Conservation (phyloP, 495 filamentous ascomycete genomes). For the Staphylotrichum longicolle region DNA sequence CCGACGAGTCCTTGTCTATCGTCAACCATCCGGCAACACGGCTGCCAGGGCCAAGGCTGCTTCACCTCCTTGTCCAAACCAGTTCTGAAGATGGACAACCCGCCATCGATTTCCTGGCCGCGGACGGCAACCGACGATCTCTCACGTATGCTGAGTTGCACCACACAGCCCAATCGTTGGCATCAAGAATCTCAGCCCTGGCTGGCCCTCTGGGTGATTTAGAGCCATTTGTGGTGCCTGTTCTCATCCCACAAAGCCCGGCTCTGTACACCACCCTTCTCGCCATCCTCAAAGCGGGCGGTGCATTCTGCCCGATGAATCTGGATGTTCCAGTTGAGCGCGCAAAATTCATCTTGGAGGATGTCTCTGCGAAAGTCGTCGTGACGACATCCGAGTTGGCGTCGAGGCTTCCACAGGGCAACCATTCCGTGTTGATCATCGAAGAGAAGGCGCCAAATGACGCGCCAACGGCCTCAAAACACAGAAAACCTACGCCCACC, state of each 20-base stretch:
- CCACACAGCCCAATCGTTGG: slow-evolving; percentile 51
- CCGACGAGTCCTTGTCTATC: slow-evolving; percentile 48
- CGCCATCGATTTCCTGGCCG: slow-evolving; percentile 56
- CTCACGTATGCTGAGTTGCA: slow-evolving; percentile 63
- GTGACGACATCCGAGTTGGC: slow-evolving; percentile 47
- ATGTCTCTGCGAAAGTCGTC: slow-evolving; percentile 60
- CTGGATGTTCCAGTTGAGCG: slow-evolving; percentile 69
- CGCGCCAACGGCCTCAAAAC: neutral
- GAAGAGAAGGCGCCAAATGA: slow-evolving; percentile 14
- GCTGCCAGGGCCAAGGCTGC: slow-evolving; percentile 57
- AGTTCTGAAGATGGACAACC: neutral
- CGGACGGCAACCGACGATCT: slow-evolving; percentile 41
- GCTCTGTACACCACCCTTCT: slow-evolving; percentile 69
- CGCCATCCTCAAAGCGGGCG: slow-evolving; percentile 72
- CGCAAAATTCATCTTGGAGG: slow-evolving; percentile 67
- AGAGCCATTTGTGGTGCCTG: slow-evolving; percentile 57
- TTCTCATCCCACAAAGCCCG: slow-evolving; percentile 67
- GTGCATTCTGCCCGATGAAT: slow-evolving; percentile 75
- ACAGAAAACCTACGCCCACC: slow-evolving; percentile 22
- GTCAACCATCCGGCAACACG: slow-evolving; percentile 54
- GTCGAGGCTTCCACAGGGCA: slow-evolving; percentile 29
- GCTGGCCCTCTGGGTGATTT: neutral
- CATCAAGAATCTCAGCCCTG: slow-evolving; percentile 45
- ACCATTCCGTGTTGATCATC: slow-evolving; percentile 29
- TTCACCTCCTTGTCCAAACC: slow-evolving; percentile 59